phyloP scores from a whole-genome alignment of 2,329 filamentous ascomycete genomes.

The Cordyceps tenuipes region DNA sequence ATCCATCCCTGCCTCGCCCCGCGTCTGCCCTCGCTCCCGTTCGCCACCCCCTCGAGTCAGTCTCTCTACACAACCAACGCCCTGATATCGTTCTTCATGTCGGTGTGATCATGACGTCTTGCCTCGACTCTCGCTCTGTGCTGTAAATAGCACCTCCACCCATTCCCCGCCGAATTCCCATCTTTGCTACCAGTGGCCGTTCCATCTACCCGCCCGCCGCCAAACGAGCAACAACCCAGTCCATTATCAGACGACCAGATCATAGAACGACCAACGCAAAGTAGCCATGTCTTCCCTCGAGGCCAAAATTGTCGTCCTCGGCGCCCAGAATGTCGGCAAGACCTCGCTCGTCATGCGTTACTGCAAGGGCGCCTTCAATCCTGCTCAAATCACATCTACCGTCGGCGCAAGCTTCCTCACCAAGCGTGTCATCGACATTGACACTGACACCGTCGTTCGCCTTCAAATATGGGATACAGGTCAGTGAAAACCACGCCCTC shows the following conservation, averaged over 20 bases:
- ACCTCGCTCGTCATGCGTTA: conserved; percentile 70
- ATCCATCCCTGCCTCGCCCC: not conserved
- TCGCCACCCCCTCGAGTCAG: not conserved
- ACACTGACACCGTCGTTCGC: conserved; percentile 80
- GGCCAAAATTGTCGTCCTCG: conserved; percentile 74
- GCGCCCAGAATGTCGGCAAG: conserved; percentile 72
- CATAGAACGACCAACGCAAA: no score
- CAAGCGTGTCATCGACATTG: conserved; percentile 71
- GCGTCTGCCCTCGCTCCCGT: not conserved
- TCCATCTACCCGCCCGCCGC: no score
- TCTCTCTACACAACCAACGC: not conserved
- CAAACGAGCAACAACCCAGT: not conserved
- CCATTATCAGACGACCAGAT: not conserved
- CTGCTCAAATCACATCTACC: conserved; percentile 57
- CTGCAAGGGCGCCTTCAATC: conserved; percentile 63
- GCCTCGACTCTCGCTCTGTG: not conserved
- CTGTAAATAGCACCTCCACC: not conserved
- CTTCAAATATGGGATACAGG: conserved; percentile 94
- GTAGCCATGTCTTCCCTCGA: conserved; percentile 53
- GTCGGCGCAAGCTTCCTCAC: conserved; percentile 74
- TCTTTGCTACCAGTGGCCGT: not conserved
- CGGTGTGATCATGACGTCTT: not conserved
- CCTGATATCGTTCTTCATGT: not conserved
- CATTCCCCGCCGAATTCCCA: not conserved
- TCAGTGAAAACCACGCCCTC: conserved; percentile 20